Base-by-base conservation (phyloP, 345 rosid genomes). In the Euphorbia lathyris region DNA sequence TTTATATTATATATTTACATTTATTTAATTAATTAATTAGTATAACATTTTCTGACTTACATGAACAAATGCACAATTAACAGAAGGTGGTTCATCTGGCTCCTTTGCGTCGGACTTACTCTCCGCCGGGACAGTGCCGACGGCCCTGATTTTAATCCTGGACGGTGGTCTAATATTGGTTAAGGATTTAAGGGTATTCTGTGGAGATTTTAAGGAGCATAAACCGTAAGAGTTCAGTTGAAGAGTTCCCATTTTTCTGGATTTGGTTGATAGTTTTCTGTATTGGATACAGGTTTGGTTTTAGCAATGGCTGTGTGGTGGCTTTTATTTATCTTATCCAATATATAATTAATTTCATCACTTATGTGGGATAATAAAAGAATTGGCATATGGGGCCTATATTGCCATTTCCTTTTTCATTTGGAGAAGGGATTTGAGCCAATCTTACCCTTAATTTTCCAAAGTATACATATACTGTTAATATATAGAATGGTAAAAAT, bases 61-160 rank as follows among this genome's bases (percentile, higher is more conserved):
- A 80, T 90, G 93, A 73, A 93, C 96, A 68, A 93, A 93, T 48
- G 92, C 96, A 42, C 89, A 78, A 71, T 82, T 81, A 42, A 93
- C 86, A 14, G 80, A 67, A 0, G 96, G 85, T 68, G 94, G 94
- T 68, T 87, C 83, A 19, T 78, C 83, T 0, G 81, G 58, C 61
- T 79, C 79, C 9, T 70, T 72, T 58, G 75, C 42, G 13, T 59
- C 74, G 38, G 88, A 74, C 58, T 67, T 77, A 57, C 74, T 80
- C 23, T 76, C 83, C 0, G 90, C 83, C 0, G 90, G 80, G 64
- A 79, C 77, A 0, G 92, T 83, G 67, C 85, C 81, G 10, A 84
- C 65, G 30, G 93, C 90, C 72, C 86, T 72, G 64, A 79, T 72
- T 63, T 47, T 82, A 25, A 59, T 48, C 72, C 60, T 70, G 11